Evolutionary conservation across 371 early-diverging fungal species (phyloP).

Genomic region (Batrachochytrium dendrobatidis): DNA sequence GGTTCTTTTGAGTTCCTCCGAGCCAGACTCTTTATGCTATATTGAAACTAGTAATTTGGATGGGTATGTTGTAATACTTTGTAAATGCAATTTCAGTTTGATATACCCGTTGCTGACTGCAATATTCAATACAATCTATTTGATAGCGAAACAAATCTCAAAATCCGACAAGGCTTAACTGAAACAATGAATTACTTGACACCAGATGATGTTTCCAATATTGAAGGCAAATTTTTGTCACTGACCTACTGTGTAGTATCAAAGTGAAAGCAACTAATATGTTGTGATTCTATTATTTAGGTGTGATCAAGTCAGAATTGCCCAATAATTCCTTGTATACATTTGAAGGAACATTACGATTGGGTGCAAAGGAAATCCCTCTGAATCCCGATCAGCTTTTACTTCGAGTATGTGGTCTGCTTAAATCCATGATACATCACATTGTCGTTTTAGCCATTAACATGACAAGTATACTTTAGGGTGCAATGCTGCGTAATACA

Average conservation of each 20-base stretch:
- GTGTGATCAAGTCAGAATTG: slow-evolving; percentile 33
- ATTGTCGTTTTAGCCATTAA: not conserved
- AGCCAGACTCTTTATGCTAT: slow-evolving; percentile 57
- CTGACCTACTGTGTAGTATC: not conserved
- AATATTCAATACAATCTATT: not conserved
- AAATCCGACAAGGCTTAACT: slow-evolving; percentile 54
- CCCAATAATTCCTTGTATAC: slow-evolving; percentile 46
- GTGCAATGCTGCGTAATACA: slow-evolving; percentile 72
- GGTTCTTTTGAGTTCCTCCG: slow-evolving; percentile 53
- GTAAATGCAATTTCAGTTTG: not conserved
- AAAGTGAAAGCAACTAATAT: not conserved
- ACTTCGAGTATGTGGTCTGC: too few species aligned
- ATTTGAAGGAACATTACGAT: slow-evolving; percentile 35
- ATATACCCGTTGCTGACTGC: not conserved
- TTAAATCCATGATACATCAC: slow-evolving; percentile 1
- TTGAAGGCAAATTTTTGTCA: slow-evolving; percentile 20
- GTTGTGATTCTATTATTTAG: slow-evolving; percentile 3
- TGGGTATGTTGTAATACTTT: slow-evolving; percentile 34
- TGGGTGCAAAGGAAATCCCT: slow-evolving; percentile 29
- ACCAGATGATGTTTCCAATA: slow-evolving; percentile 28
- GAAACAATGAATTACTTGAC: slow-evolving; percentile 36
- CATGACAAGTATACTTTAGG: slow-evolving; percentile 32
- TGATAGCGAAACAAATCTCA: slow-evolving; percentile 72
- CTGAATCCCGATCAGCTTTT: slow-evolving; percentile 41
- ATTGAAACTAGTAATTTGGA: slow-evolving; percentile 78